phyloP scores from a whole-genome alignment of 2,329 filamentous ascomycete species.

The Trichophyton mentagrophytes region DNA sequence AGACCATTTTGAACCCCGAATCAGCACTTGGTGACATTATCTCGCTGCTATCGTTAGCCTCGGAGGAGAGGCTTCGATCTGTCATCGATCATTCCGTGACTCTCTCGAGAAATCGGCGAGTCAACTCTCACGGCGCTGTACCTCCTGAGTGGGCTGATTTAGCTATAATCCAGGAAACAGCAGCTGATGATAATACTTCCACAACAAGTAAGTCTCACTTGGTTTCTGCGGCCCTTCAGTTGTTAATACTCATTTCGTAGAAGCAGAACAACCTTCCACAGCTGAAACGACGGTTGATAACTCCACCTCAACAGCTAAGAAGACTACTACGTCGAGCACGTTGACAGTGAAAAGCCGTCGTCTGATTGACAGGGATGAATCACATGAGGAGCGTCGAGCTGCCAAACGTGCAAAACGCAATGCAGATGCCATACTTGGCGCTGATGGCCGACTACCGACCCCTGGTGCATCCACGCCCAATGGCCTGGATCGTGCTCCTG shows the following conservation, averaged over 20 bases:
- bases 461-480: constrained; percentile 43
- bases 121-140: constrained; percentile 65
- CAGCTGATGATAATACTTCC: neutral
- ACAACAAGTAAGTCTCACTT: neutral
- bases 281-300: neutral
- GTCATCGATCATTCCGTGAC: constrained; percentile 65
- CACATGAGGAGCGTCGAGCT: constrained; percentile 59
- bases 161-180: constrained; percentile 29
- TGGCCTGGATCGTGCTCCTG: constrained; percentile 40
- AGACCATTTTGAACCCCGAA: constrained; percentile 59
- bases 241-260: neutral
- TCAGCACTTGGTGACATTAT: constrained; percentile 69
- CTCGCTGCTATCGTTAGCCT: constrained; percentile 67
- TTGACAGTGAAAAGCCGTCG: constrained; percentile 45
- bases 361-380: constrained; percentile 52
- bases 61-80: constrained; percentile 63
- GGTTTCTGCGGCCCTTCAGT: neutral
- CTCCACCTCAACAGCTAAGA: neutral
- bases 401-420: constrained; percentile 54
- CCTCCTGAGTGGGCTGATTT: constrained; percentile 64
- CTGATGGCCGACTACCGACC: constrained; percentile 44
- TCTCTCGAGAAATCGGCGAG: constrained; percentile 58
- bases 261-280: constrained; percentile 18
- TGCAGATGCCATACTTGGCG: constrained; percentile 41
- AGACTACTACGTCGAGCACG: constrained; percentile 29